Evolutionary conservation across 176 grass and related monocot species (phyloP).

Genomic region (Eremochloa ophiuroides): DNA sequence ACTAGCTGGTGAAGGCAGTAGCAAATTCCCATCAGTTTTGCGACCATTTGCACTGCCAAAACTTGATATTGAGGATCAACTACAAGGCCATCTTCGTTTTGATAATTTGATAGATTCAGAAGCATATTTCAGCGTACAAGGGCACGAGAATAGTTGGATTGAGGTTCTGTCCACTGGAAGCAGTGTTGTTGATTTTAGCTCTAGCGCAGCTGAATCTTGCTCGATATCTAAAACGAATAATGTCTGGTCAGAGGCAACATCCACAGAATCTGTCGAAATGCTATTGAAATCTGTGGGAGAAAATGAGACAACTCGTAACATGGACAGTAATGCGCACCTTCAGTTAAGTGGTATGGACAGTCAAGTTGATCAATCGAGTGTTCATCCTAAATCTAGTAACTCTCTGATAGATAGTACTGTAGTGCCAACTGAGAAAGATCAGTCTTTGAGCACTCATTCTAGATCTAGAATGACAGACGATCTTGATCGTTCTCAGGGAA

Average conservation of each 20-base stretch:
- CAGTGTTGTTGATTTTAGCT: constrained; percentile 58
- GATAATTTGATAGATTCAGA: constrained; percentile 75
- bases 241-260: constrained; percentile 91
- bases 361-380: constrained; percentile 36
- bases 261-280: constrained; percentile 85
- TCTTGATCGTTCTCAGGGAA: constrained; percentile 15
- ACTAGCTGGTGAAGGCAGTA: constrained; percentile 64
- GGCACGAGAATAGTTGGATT: constrained; percentile 72
- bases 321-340: constrained; percentile 34
- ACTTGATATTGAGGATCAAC: constrained; percentile 86
- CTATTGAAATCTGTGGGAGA: constrained; percentile 83
- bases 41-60: constrained; percentile 71
- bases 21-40: constrained; percentile 68
- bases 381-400: constrained; percentile 5
- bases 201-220: constrained; percentile 54
- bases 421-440: constrained; percentile 18
- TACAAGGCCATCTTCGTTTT: constrained; percentile 72
- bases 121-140: constrained; percentile 66
- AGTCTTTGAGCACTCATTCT: constrained; percentile 20
- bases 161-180: constrained; percentile 76
- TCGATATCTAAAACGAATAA: constrained; percentile 65
- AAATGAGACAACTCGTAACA: constrained; percentile 53
- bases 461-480: constrained; percentile 9
- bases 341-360: constrained; percentile 54
- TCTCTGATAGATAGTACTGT: constrained; percentile 22